These are phyloP conservation scores for Platanthera guangdongensis DNA, from an alignment of 106 monocot genomes.

Conservation along the genomic window DNA sequence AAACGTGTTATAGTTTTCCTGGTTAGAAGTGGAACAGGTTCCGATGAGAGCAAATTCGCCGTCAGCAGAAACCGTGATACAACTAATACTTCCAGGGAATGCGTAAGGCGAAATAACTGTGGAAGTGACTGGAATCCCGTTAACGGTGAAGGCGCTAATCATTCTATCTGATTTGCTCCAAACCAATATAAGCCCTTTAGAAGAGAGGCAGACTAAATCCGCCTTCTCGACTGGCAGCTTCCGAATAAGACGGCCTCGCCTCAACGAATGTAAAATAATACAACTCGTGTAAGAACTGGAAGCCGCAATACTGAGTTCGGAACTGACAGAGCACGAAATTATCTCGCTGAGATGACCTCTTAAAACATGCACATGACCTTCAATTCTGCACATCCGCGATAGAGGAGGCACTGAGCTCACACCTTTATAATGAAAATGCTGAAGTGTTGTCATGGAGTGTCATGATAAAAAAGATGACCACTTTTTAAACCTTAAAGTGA, in stretches of 20 bases:
- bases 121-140: constrained; percentile 62
- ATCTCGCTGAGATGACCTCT: constrained; percentile 92
- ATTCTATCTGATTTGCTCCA: constrained; percentile 60
- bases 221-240: constrained; percentile 52
- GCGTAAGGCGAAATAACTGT: constrained; percentile 39
- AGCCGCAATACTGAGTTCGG: constrained; percentile 66
- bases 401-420: too few species aligned
- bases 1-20: not conserved
- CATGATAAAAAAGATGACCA: too few species aligned
- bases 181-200: constrained; percentile 60
- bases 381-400: constrained; percentile 47
- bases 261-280: constrained; percentile 77
- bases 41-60: constrained; percentile 69
- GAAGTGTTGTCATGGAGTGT: too few species aligned
- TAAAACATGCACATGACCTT: constrained; percentile 84
- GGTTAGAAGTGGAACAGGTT: constrained; percentile 30
- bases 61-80: constrained; percentile 71
- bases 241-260: constrained; percentile 61
- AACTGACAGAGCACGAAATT: constrained; percentile 61
- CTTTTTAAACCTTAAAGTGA: too few species aligned
- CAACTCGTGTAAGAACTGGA: constrained; percentile 57
- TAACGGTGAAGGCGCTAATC: constrained; percentile 67
- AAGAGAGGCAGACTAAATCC: constrained; percentile 57
- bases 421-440: too few species aligned
- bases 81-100: constrained; percentile 58